Conservation (phyloP, 352 stramenopile genomes). For the Globisporangium takayamanum region DNA sequence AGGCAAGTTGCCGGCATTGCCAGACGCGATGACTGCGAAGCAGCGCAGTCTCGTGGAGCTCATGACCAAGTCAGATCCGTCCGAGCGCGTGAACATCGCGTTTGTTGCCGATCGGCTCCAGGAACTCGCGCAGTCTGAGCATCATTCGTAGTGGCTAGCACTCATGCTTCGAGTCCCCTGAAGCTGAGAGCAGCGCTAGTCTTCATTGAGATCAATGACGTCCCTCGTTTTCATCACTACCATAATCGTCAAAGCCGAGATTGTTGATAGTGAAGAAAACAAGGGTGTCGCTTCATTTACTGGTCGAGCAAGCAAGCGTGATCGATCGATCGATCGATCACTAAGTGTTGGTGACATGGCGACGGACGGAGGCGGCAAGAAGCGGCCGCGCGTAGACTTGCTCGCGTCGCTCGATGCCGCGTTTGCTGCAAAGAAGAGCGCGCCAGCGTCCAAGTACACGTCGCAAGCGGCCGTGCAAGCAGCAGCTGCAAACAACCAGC, state of each 20-base stretch:
- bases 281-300: no score
- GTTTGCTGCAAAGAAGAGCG: constrained; percentile 36
- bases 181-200: no score
- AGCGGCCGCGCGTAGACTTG: constrained; percentile 63
- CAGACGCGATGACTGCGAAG: neutral
- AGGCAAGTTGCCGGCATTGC: neutral
- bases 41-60: neutral
- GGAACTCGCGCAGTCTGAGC: neutral
- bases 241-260: no score
- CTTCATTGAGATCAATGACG: no score
- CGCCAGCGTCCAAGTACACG: constrained; percentile 60
- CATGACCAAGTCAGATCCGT: neutral
- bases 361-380: constrained; percentile 26
- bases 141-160: neutral
- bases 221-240: no score
- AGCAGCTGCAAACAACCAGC: constrained; percentile 32
- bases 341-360: constrained; percentile 10
- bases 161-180: no score
- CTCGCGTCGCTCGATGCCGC: constrained; percentile 69
- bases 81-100: constrained; percentile 1
- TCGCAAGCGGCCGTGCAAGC: constrained; percentile 36
- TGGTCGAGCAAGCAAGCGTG: no score
- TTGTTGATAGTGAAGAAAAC: no score
- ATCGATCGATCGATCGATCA: no score
- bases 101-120: neutral